Conservation (phyloP, 768 basidiomycete species). For the Hirschioporus abietinus region DNA sequence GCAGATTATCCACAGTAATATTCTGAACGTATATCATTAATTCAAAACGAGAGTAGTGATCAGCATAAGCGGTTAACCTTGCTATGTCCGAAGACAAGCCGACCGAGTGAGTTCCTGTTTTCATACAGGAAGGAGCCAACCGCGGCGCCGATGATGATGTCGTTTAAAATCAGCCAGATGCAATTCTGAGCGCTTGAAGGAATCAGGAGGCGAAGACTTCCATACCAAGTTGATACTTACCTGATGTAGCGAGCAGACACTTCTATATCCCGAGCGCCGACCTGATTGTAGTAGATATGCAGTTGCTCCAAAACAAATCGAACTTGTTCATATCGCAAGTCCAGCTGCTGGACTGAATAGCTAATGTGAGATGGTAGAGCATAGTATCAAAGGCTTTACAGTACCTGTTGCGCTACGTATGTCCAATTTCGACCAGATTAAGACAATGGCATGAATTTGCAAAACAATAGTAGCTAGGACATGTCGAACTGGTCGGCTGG, state of each 20-base stretch:
- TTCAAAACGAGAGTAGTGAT: background rate
- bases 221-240: slow-evolving; percentile 30
- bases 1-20: slow-evolving; percentile 43
- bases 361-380: slow-evolving; percentile 23
- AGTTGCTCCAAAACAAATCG: slow-evolving; percentile 38
- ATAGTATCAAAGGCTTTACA: slow-evolving; percentile 8
- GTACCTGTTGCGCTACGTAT: background rate
- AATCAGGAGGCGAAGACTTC: background rate
- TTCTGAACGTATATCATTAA: slow-evolving; percentile 15
- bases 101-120: slow-evolving; percentile 33
- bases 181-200: slow-evolving; percentile 77
- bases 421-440: background rate
- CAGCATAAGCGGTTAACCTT: background rate
- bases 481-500: background rate
- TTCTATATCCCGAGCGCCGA: slow-evolving; percentile 29
- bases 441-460: slow-evolving; percentile 21
- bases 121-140: slow-evolving; percentile 67
- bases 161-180: slow-evolving; percentile 88
- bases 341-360: slow-evolving; percentile 51
- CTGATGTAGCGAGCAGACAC: slow-evolving; percentile 63
- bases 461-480: background rate
- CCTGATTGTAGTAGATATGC: slow-evolving; percentile 31
- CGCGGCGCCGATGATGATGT: slow-evolving; percentile 77
- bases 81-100: background rate
- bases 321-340: slow-evolving; percentile 49